Percentiles rank a stretch among this genome's conserved stretches.
Evolutionary conservation across 345 rosid genomes (phyloP).

Genomic region (Raphanus sativus): DNA sequence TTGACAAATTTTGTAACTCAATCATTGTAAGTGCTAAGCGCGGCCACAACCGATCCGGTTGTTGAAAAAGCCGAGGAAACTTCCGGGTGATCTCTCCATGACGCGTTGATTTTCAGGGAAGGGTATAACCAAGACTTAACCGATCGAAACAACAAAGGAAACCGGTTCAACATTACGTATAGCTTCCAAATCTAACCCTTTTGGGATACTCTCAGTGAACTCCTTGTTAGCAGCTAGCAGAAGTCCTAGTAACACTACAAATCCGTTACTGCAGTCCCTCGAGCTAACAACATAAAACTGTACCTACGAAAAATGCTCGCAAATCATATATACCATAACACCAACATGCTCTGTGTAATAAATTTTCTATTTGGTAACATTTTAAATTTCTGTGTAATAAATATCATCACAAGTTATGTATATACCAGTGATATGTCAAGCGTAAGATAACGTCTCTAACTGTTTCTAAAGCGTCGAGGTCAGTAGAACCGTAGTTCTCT

Average conservation of each 20-base stretch:
- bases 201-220: constrained; percentile 64
- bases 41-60: constrained; percentile 77
- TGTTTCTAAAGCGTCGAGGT: constrained; percentile 56
- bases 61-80: constrained; percentile 69
- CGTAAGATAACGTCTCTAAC: constrained; percentile 76
- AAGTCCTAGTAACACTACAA: constrained; percentile 70
- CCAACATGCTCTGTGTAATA: constrained; percentile 1
- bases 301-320: constrained; percentile 52
- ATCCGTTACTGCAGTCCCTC: constrained; percentile 87
- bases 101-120: constrained; percentile 60
- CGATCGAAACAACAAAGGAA: constrained; percentile 49
- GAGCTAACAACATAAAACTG: constrained; percentile 87
- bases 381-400: not conserved
- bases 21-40: constrained; percentile 63
- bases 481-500: constrained; percentile 65
- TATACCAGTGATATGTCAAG: constrained; percentile 95
- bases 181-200: constrained; percentile 90
- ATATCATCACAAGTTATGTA: not conserved
- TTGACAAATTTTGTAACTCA: constrained; percentile 27
- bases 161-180: constrained; percentile 65
- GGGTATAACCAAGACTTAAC: constrained; percentile 80
- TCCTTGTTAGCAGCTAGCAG: constrained; percentile 84
- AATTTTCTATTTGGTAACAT: too few relatives aligned
- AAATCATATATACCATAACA: not conserved
- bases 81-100: constrained; percentile 82